These are phyloP conservation scores for Vanrija sp. DNA, from an alignment of 1,284 basidiomycete species.

Conservation along the genomic window DNA sequence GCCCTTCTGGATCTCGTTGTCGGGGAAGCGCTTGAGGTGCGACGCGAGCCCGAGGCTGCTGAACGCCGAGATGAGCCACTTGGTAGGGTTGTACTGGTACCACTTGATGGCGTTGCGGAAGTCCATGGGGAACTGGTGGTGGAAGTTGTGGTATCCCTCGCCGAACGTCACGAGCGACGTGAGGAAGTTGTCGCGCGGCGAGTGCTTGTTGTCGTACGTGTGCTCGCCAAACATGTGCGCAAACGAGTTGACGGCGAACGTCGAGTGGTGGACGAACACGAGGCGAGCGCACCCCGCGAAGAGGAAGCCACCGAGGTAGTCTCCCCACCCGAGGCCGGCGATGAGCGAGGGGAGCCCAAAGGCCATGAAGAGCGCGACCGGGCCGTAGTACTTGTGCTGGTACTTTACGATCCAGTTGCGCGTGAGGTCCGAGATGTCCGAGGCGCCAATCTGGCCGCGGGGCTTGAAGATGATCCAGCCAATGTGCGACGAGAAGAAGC, in stretches of 20 bases:
- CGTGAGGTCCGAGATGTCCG: constrained; percentile 81
- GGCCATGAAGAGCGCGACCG: constrained; percentile 66
- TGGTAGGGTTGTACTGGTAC: constrained; percentile 73
- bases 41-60: constrained; percentile 68
- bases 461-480: constrained; percentile 94
- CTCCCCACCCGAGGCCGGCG: constrained; percentile 76
- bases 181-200: constrained; percentile 80
- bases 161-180: constrained; percentile 84
- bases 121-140: constrained; percentile 89
- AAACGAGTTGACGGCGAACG: constrained; percentile 91
- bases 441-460: constrained; percentile 76
- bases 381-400: constrained; percentile 77
- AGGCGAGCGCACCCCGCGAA: constrained; percentile 78
- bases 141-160: constrained; percentile 96
- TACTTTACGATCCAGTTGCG: constrained; percentile 73
- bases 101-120: constrained; percentile 89
- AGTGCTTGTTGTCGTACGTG: constrained; percentile 92
- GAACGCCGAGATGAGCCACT: constrained; percentile 81
- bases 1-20: constrained; percentile 88
- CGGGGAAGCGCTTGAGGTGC: constrained; percentile 87
- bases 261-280: constrained; percentile 86
- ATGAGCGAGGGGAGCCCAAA: constrained; percentile 71
- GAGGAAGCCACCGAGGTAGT: constrained; percentile 76
- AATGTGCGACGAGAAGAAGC: constrained; percentile 68
- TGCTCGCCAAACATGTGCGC: constrained; percentile 90